Evolutionary conservation across 257 asterid genomes (phyloP), one percentile per base, ranked within the genome.

Genomic region (Lycium barbarum): DNA sequence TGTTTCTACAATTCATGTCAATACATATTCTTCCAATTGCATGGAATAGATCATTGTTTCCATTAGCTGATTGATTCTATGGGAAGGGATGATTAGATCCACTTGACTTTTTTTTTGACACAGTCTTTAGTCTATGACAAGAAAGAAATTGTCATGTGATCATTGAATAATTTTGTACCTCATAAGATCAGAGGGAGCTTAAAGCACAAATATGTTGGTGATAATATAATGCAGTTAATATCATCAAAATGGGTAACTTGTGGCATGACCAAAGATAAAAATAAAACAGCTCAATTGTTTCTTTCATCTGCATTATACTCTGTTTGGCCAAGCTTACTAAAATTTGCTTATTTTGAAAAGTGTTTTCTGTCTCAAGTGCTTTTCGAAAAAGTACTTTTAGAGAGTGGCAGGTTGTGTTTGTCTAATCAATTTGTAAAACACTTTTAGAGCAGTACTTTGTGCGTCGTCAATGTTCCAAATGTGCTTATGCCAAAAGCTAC

Each of bases 141-240:
- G 22, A 43, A 72, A 47, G 12, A 47, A 73, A 35, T 73, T 0
- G 5, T 72, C 14, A 8, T 13, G 26, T 70, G 78, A 43, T 70
- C 17, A 45, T 73, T 73, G 81, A 49, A 47, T 73, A 18, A 10
- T 72, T 45, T n/a, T 11, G 33, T 26, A 26, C 33, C 33, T 26
- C 33, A 26, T 26, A 26, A 26, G 33, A 26, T 26, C 33, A 26
- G 22, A 72, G 15, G 10, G 80, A 72, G 57, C 18, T 72, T 43
- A 72, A 43, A 72, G 18, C 58, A 72, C 58, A n/a, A 13, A 43
- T 72, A 72, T 72, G 36, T 22, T 45, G 80, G 38, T n/a, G 79
- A 71, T 40, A 40, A 40, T 35, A 68, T 36, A 36, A 5, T 62
- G 68, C 68, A 62, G 35, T 71, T 71, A 17, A 71, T 40, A 40